Evolutionary conservation across 805 yeast species (phyloP), one percentile per base, ranked within the genome.

Genomic region (Ogataea pilisensis): DNA sequence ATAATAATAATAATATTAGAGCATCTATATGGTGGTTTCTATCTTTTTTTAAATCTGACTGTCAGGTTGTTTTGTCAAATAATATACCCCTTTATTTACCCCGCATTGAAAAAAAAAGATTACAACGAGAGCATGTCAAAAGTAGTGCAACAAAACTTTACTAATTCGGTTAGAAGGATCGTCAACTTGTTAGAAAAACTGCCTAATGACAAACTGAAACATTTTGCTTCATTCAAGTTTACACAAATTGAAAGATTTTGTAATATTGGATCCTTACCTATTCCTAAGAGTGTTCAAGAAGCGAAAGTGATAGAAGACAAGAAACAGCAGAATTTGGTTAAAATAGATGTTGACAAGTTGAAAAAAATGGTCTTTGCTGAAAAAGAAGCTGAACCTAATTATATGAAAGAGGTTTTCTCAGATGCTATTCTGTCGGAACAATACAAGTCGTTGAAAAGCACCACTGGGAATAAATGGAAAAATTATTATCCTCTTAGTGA

Each of bases 141-240:
- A n/a, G n/a, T n/a, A n/a, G 32, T 30, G 19, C 17, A 34, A 18
- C 35, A 37, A 21, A 42, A 34, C 22, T 21, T 43, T 12, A 29
- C 44, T 5, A 41, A 46, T 18, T 39, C 53, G 2, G 78, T 80
- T 3, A 76, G 73, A 53, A 73, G 74, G 47, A 71, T 85, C 36
- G 74, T 84, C 24, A 67, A 69, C 26, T 63, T 80, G 11, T 61
- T 85, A 36, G 81, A 80, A 48, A 73, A 73, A 18, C 69, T 83
- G 32, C 95, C 95, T 13, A 70, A 75, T 44, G 93, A 85, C 51
- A 73, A 80, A 45, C 70, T 85, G 38, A 74, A 74, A 50, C 87
- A 82, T 56, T 70, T 79, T 45, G 78, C 85, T 0, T 80, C 87
- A 5, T 82, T 85, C 65, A 85, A 80, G 54, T 80, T 76, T 34